A percentile compares a stretch with the other conserved stretches of the same genome.
Evolutionary conservation across 352 stramenopile genomes (phyloP).

Genomic region (Phytophthora sansomeana): DNA sequence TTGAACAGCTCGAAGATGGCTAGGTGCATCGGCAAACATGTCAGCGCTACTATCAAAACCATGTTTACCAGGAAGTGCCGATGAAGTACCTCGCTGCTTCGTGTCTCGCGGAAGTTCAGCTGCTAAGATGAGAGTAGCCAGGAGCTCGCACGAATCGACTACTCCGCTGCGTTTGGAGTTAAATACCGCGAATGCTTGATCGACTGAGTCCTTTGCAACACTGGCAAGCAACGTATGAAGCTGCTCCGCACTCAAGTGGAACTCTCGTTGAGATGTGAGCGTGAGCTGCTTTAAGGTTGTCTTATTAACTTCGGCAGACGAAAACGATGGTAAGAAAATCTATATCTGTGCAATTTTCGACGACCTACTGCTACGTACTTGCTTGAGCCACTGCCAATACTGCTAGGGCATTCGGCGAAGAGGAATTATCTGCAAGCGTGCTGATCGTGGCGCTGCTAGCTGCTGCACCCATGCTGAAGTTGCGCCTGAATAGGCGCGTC

Average conservation of each 20-base stretch:
- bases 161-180: constrained; percentile 5
- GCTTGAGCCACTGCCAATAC: constrained; percentile 16
- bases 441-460: constrained; percentile 16
- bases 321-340: too few species aligned
- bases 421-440: constrained; percentile 1
- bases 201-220: constrained; percentile 5
- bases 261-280: constrained; percentile 16
- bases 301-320: constrained; percentile 16
- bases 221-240: constrained; percentile 14
- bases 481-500: constrained; percentile 1
- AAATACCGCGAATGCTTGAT: constrained; percentile 27
- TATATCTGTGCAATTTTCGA: too few species aligned
- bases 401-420: constrained; percentile 9
- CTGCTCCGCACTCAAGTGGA: constrained; percentile 15
- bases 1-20: constrained; percentile 47
- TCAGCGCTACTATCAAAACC: not conserved
- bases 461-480: constrained; percentile 18
- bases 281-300: constrained; percentile 10
- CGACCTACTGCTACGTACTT: constrained; percentile 11
- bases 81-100: constrained; percentile 30
- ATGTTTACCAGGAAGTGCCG: not conserved
- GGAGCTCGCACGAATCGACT: constrained; percentile 35
- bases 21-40: constrained; percentile 4
- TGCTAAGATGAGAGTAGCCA: constrained; percentile 30
- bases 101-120: constrained; percentile 22